Evolutionary conservation across 192 early-diverging fungal genomes (phyloP).

Genomic region (Podila minutissima): DNA sequence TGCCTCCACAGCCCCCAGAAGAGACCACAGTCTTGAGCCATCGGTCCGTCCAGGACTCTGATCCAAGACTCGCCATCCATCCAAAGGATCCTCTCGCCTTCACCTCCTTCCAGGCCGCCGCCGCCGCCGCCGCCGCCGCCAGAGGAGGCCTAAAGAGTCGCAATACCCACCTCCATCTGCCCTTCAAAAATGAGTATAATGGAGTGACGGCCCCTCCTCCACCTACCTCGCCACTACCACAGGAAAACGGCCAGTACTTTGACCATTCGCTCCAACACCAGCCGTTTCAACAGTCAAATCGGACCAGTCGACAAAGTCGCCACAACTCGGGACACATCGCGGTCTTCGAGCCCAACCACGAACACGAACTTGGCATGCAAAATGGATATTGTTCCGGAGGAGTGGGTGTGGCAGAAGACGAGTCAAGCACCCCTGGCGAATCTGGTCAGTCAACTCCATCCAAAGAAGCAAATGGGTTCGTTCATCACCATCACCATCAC

Average conservation of each 20-base stretch:
- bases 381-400: neutral
- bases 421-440: neutral
- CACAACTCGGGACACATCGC: neutral
- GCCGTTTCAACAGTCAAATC: neutral
- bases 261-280: neutral
- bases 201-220: constrained; percentile 3
- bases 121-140: neutral
- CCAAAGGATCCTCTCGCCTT: constrained; percentile 25
- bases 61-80: constrained; percentile 12
- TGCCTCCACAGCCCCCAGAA: constrained; percentile 35
- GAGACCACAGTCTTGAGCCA: constrained; percentile 28
- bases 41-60: constrained; percentile 11
- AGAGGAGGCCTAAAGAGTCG: neutral
- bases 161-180: neutral
- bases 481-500: no score
- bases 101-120: neutral
- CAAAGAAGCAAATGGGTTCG: no score
- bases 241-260: constrained; percentile 4
- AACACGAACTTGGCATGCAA: neutral
- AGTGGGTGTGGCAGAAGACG: neutral
- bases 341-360: neutral
- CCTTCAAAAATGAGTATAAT: neutral
- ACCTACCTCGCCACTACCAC: neutral
- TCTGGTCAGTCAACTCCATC: no score
- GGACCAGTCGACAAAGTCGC: neutral